Evolutionary conservation across 345 rosid genomes (phyloP).

Genomic region (Salix caprea): DNA sequence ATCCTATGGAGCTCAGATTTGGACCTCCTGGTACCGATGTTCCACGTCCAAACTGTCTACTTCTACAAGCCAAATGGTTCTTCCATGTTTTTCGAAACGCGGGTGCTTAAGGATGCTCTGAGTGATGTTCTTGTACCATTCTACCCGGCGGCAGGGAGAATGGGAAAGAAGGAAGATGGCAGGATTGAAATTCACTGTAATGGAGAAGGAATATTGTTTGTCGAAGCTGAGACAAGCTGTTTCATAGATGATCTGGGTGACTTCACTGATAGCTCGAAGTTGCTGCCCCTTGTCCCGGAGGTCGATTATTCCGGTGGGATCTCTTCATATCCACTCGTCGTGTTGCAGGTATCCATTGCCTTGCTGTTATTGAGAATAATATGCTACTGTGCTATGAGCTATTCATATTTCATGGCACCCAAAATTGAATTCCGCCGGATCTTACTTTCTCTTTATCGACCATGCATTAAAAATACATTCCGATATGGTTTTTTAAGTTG

Average conservation of each 20-base stretch:
- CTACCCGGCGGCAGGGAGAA: conserved; percentile 37
- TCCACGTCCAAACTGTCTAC: conserved; percentile 5
- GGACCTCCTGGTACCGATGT: conserved; percentile 12
- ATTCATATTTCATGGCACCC: too few species aligned
- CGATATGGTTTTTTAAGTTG: too few species aligned
- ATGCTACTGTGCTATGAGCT: too few species aligned
- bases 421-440: too few species aligned
- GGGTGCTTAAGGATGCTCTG: conserved; percentile 22
- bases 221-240: conserved; percentile 29
- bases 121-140: conserved; percentile 27
- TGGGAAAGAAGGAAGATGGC: conserved; percentile 18
- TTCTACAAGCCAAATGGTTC: conserved; percentile 20
- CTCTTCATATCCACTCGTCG: conserved; percentile 26
- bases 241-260: conserved; percentile 18
- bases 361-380: too few species aligned
- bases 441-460: too few species aligned
- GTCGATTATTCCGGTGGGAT: conserved; percentile 16
- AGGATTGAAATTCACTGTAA: conserved; percentile 33
- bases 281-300: conserved; percentile 17
- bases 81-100: conserved; percentile 7
- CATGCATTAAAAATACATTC: too few species aligned
- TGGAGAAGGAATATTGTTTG: conserved; percentile 23
- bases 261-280: conserved; percentile 4
- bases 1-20: conserved; percentile 19
- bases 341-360: conserved; percentile 22